Base-by-base conservation (phyloP, 371 early-diverging fungal genomes). In the Coemansia sp. region DNA sequence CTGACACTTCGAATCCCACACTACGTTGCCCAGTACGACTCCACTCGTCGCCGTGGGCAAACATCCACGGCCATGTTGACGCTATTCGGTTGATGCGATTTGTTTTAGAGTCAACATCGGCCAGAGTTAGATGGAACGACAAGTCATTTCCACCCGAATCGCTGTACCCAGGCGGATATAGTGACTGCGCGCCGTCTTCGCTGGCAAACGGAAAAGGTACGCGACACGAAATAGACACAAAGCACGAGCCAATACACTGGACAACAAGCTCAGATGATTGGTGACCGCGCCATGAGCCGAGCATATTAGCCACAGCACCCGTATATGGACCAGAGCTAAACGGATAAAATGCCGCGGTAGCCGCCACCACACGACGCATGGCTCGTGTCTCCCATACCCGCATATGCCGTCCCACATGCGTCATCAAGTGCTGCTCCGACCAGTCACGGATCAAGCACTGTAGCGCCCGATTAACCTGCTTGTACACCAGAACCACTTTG, bases 381-480 rank as follows among this genome's bases (percentile, higher is more conserved):
- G 69, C 37, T 11, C 64, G 62, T 55, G 67, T 68, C 78, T 77
- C 78, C 78, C 78, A 77, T 12, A 52, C 62, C 14, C 50, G 48
- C 68, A 77, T 60, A 18, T 77, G 60, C 14, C 78, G 78, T n/a
- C 62, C 73, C 20, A 77, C 59, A 23, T 77, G 78, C 20, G 74
- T 63, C 78, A 77, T 77, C 42, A 77, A 42, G 16, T 77, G 78
- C 39, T 72, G 78, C 73, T 77, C 78, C 2, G 78, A 65, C 78
- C 78, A 77, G 59, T 77, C 78, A 1, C 78, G 64, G 14, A 77
- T 77, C 39, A 77, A 63, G 33, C 78, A 59, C 63, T 68, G 78
- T 39, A 77, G 18, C 20, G 78, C 78, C 16, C 69, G 68, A 39
- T 30, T 65, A 1, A 77, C 73, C n/a, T 72, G 73, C 64, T 65